phyloP scores from a whole-genome alignment of 2,329 filamentous ascomycete genomes.

The Fusarium torreyae region DNA sequence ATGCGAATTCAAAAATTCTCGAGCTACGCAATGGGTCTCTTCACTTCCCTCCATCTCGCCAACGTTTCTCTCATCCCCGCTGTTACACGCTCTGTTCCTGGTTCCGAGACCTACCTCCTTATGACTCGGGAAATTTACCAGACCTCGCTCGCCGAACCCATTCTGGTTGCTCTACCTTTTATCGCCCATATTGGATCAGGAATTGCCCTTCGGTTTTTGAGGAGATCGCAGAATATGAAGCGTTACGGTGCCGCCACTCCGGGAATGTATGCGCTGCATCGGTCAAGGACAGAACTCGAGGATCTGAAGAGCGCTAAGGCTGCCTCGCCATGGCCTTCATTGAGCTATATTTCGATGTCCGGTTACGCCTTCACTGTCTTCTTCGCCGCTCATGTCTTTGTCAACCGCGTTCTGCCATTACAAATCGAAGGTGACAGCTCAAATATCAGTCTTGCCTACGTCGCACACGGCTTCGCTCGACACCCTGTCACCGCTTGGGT shows the following conservation, averaged over 20 bases:
- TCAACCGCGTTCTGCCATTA: constrained; percentile 83
- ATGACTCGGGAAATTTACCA: constrained; percentile 95
- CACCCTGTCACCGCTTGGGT: constrained; percentile 76
- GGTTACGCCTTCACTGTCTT: constrained; percentile 80
- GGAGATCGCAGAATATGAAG: constrained; percentile 77
- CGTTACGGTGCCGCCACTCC: constrained; percentile 81
- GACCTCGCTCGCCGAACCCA: constrained; percentile 82
- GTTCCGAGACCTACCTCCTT: constrained; percentile 88
- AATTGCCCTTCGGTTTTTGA: constrained; percentile 80
- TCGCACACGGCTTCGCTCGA: constrained; percentile 86
- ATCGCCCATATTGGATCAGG: constrained; percentile 83
- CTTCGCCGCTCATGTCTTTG: constrained; percentile 78
- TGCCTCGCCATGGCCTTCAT: constrained; percentile 72
- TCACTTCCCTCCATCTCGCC: constrained; percentile 81
- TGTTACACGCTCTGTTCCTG: constrained; percentile 77
- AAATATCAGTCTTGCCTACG: constrained; percentile 86
- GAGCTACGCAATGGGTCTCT: constrained; percentile 85
- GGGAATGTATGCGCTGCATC: constrained; percentile 62
- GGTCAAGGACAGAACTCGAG: constrained; percentile 51
- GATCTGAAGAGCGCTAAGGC: constrained; percentile 27
- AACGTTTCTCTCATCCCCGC: constrained; percentile 89
- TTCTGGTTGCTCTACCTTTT: constrained; percentile 83
- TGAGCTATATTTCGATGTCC: constrained; percentile 78
- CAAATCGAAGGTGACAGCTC: constrained; percentile 86
- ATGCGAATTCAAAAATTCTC: constrained; percentile 87